Evolutionary conservation across 192 early-diverging fungal genomes (phyloP).

Genomic region (Coemansia sp.): DNA sequence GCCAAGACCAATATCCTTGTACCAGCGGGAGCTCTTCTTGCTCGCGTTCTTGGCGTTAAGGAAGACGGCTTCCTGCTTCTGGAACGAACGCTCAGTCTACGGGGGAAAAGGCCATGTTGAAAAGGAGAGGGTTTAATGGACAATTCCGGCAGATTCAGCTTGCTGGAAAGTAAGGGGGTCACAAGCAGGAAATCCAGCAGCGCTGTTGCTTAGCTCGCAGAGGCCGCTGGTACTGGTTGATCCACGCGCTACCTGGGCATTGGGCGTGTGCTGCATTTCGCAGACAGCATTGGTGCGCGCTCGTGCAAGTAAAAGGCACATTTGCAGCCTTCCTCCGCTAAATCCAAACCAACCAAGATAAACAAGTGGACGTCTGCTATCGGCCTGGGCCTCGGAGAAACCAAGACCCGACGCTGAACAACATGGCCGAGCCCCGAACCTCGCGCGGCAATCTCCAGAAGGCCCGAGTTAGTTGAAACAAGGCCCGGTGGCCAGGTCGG

Average conservation of each 20-base stretch:
- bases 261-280: not conserved
- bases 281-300: not conserved
- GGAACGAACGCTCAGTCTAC: constrained; percentile 95
- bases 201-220: not conserved
- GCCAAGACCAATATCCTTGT: constrained; percentile 97
- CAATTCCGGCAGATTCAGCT: not conserved
- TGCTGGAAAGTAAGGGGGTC: not conserved
- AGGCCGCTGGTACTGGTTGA: not conserved
- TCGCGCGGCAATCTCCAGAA: not conserved
- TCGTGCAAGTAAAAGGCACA: not conserved
- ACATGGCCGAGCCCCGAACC: not conserved
- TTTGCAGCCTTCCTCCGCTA: not conserved
- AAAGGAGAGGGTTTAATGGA: not conserved
- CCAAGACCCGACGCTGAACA: not conserved
- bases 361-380: not conserved
- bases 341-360: not conserved
- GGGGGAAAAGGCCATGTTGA: not conserved
- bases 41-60: constrained; percentile 75
- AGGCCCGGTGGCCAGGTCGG: not conserved
- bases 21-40: constrained; percentile 83
- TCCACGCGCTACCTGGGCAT: not conserved
- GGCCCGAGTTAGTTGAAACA: not conserved
- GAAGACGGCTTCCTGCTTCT: constrained; percentile 95
- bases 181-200: not conserved
- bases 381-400: not conserved